Evolutionary conservation across 164 flowering plant genomes (phyloP), one percentile per base, ranked within the genome.

Genomic region (Chimonanthus salicifolius): DNA sequence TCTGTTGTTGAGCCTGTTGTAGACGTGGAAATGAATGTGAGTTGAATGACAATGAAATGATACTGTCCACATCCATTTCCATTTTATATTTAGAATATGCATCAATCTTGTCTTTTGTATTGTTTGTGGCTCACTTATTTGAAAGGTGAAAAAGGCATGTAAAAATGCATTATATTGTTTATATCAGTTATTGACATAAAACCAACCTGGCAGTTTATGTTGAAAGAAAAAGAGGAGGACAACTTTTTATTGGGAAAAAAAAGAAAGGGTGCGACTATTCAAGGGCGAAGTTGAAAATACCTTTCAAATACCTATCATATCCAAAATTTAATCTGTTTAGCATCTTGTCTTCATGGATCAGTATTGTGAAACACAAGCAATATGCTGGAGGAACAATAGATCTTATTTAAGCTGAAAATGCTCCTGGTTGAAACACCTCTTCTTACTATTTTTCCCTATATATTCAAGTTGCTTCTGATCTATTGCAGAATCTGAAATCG

Each of bases 11-110:
- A 89, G 78, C 91, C 98, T 78, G 85, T 83, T 80, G 78, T 87
- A 48, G 92, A 91, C 81, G 87, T 88, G 68, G 88, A 93, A 85
- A 87, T 89, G 82, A 89, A 89, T 87, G 99, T 96, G 84, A 88
- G 99, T 85, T 67, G 58, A 47, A 62, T 71, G 72, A 68, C 71
- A 49, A 5, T 73, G 15, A 33, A 48, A 54, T 54, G 16, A 54
- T 13, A 2, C n/a, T 54, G 60, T 13, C 6, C 60, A 8, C 10
- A 54, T 54, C 10, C 9, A 13, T 10, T 13, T 54, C 16, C 16
- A 13, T 54, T 54, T 13, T 54, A 54, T 54, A 54, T 54, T 54
- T 54, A 13, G 60, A 54, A 15, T 54, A n/a, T 13, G 60, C 60
- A 11, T 13, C 60, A 15, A 33, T 54, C 60, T 54, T 54, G 16